Percentiles rank a stretch among this genome's conserved stretches.
These are phyloP conservation scores for Physcomitrellopsis africana DNA, from an alignment of 225 moss, liverwort and hornwort genomes.

Conservation along the genomic window DNA sequence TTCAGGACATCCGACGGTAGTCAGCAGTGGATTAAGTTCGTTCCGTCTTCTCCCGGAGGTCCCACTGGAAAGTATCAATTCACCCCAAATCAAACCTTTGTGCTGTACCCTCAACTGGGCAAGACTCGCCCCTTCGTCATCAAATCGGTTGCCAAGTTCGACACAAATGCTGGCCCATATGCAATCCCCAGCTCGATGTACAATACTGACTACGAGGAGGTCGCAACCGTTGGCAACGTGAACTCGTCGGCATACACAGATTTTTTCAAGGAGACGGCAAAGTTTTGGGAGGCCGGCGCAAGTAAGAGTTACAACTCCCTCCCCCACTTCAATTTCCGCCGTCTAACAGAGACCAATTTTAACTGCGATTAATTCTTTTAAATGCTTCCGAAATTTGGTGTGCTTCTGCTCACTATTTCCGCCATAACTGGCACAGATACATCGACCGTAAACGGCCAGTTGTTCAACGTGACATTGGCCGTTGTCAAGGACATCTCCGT, in stretches of 20 bases:
- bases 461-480: conserved; percentile 49
- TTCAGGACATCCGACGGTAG: conserved; percentile 74
- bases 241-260: conserved; percentile 62
- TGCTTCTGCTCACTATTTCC: background rate
- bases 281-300: conserved; percentile 82
- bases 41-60: conserved; percentile 66
- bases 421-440: conserved; percentile 42
- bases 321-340: background rate
- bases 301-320: conserved; percentile 41
- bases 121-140: conserved; percentile 58
- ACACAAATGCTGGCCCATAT: conserved; percentile 58
- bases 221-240: conserved; percentile 60
- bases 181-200: conserved; percentile 60
- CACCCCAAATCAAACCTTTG: conserved; percentile 62
- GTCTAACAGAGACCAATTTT: background rate
- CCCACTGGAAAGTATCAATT: conserved; percentile 77
- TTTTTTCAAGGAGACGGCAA: conserved; percentile 41
- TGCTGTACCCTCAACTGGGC: conserved; percentile 71
- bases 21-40: conserved; percentile 65
- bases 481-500: conserved; percentile 37
- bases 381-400: background rate
- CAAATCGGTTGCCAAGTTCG: conserved; percentile 35
- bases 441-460: conserved; percentile 51
- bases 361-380: background rate
- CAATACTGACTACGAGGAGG: conserved; percentile 48